These are phyloP conservation scores for Cenchrus americanus DNA, from an alignment of 176 grass and related monocot genomes.

Conservation along the genomic window DNA sequence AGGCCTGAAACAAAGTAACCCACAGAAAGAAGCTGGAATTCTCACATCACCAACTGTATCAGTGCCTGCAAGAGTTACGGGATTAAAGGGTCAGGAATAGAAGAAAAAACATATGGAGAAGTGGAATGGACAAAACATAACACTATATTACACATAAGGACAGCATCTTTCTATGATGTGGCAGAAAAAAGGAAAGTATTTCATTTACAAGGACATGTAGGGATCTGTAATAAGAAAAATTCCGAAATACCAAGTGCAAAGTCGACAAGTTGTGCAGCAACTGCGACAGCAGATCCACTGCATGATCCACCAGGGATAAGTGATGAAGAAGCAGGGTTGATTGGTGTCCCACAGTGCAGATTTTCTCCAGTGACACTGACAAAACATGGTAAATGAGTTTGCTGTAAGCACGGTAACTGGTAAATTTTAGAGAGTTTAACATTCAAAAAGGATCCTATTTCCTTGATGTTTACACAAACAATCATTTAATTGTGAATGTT, in stretches of 20 bases:
- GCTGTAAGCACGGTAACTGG: background rate
- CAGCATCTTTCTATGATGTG: background rate
- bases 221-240: conserved; percentile 10
- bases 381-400: conserved; percentile 37
- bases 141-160: conserved; percentile 21
- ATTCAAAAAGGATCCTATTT: background rate
- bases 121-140: conserved; percentile 31
- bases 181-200: background rate
- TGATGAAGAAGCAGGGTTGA: conserved; percentile 65
- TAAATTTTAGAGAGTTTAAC: background rate
- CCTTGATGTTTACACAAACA: conserved; percentile 8
- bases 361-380: conserved; percentile 84
- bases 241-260: conserved; percentile 83
- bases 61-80: conserved; percentile 59
- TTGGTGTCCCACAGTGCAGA: conserved; percentile 72
- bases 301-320: conserved; percentile 87
- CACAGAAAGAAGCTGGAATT: conserved; percentile 93
- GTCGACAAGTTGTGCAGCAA: conserved; percentile 81
- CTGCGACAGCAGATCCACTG: conserved; percentile 84
- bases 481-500: background rate
- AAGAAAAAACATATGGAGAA: conserved; percentile 30
- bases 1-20: conserved; percentile 80
- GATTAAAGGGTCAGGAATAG: conserved; percentile 25
- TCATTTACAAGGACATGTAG: conserved; percentile 13
- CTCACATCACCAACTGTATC: conserved; percentile 89